A percentile compares a stretch with the other conserved stretches of the same genome.
Evolutionary conservation across 352 stramenopile genomes (phyloP).

Genomic region (Pythium oligandrum): DNA sequence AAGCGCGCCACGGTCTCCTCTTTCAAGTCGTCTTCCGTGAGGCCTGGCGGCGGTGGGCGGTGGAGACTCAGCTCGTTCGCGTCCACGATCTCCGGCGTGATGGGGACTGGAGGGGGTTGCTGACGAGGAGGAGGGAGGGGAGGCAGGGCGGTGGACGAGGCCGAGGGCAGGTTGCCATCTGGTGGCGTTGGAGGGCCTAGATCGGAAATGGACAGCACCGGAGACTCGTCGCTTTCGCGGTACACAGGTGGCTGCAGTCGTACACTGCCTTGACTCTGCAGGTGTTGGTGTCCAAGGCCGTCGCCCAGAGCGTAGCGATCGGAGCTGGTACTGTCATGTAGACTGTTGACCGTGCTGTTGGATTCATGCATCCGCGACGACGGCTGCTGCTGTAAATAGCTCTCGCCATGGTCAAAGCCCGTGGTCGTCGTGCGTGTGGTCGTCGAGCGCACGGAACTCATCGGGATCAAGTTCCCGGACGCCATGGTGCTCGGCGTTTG

Average conservation of each 20-base stretch:
- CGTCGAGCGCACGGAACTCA: not conserved
- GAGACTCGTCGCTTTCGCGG: too few species aligned
- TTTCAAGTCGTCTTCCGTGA: slow-evolving; percentile 9
- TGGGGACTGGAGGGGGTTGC: too few species aligned
- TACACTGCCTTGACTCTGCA: not conserved
- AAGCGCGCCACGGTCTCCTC: slow-evolving; percentile 12
- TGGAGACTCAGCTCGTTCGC: too few species aligned
- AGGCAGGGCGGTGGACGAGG: not conserved
- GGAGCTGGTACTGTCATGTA: slow-evolving; percentile 20
- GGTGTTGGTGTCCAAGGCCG: slow-evolving; percentile 10
- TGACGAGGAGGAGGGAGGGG: too few species aligned
- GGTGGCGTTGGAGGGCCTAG: slow-evolving; percentile 8
- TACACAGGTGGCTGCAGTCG: too few species aligned
- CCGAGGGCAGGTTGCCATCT: slow-evolving; percentile 3
- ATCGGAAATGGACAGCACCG: slow-evolving; percentile 6
- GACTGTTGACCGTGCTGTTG: slow-evolving; percentile 14
- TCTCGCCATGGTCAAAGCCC: not conserved
- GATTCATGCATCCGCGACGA: slow-evolving; percentile 2
- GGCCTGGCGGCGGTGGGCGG: not conserved
- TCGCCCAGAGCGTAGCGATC: slow-evolving; percentile 19
- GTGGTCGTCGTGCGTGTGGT: slow-evolving; percentile 2
- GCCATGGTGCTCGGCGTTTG: slow-evolving; percentile 11
- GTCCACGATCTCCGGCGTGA: too few species aligned
- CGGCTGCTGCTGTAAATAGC: not conserved
- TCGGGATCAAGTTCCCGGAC: not conserved